Evolutionary conservation across 1,284 basidiomycete species (phyloP).

Genomic region (Marasmius tenuissimus): DNA sequence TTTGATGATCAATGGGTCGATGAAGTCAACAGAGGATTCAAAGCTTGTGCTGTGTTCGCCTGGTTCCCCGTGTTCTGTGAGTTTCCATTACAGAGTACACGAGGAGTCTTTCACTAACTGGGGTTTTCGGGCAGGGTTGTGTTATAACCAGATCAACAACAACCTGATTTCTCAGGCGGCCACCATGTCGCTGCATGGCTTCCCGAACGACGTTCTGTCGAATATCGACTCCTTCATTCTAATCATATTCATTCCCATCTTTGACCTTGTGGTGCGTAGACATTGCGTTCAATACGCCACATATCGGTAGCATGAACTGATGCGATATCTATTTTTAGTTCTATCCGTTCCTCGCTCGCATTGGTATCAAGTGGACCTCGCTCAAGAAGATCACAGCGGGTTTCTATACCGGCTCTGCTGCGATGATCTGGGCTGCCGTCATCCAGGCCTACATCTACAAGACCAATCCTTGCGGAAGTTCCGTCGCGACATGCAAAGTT

Average conservation of each 20-base stretch:
- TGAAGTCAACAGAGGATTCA: conserved; percentile 79
- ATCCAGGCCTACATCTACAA: conserved; percentile 73
- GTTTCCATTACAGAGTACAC: conserved; percentile 19
- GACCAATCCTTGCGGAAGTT: conserved; percentile 6
- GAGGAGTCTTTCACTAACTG: conserved; percentile 17
- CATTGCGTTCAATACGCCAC: background rate
- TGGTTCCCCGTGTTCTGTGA: conserved; percentile 76
- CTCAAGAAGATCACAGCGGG: conserved; percentile 63
- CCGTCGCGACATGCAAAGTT: conserved; percentile 45
- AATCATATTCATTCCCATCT: conserved; percentile 74
- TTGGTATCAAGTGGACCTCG: conserved; percentile 56
- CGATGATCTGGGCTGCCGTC: conserved; percentile 36
- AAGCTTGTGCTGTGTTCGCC: conserved; percentile 82
- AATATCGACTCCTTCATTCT: conserved; percentile 80
- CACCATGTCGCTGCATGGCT: conserved; percentile 67
- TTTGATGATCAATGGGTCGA: conserved; percentile 83
- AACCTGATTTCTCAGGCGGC: conserved; percentile 80
- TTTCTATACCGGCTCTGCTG: conserved; percentile 48
- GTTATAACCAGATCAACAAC: conserved; percentile 77
- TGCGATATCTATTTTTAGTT: conserved; percentile 27
- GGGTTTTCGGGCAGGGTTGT: conserved; percentile 48
- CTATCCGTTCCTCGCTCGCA: conserved; percentile 60
- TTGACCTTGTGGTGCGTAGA: conserved; percentile 26
- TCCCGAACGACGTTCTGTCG: conserved; percentile 82
- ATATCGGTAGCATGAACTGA: too few species aligned